Evolutionary conservation across 2,329 filamentous ascomycete species (phyloP).

Genomic region (Coniochaeta sp.): DNA sequence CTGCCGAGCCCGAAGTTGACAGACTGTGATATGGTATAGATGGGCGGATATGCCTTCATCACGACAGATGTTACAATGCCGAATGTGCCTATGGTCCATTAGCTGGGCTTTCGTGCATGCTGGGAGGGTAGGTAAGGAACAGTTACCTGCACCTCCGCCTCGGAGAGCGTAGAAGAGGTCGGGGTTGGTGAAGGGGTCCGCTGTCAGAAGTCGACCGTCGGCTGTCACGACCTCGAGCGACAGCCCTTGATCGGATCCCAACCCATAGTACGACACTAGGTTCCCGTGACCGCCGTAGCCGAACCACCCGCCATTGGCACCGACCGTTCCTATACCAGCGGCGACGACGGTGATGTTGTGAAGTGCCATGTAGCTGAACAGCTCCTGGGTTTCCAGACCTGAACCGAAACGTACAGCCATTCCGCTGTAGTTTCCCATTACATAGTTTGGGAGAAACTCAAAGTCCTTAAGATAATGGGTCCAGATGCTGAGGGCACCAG

Average conservation of each 20-base stretch:
- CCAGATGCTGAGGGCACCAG: conserved; percentile 41
- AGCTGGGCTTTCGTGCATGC: background rate
- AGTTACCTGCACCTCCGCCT: conserved; percentile 24
- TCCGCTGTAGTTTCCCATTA: conserved; percentile 19
- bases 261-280: conserved; percentile 36
- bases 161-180: conserved; percentile 35
- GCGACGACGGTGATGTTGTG: conserved; percentile 23
- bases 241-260: conserved; percentile 45
- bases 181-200: conserved; percentile 26
- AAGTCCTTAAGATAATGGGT: conserved; percentile 40
- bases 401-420: conserved; percentile 24
- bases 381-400: conserved; percentile 27
- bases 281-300: conserved; percentile 44
- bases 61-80: conserved; percentile 19
- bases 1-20: conserved; percentile 13
- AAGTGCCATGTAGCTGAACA: conserved; percentile 20
- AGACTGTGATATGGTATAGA: conserved; percentile 7
- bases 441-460: conserved; percentile 25
- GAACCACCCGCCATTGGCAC: conserved; percentile 42
- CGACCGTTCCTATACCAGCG: conserved; percentile 24
- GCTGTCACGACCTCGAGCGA: conserved; percentile 41
- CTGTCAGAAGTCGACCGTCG: conserved; percentile 35
- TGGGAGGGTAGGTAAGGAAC: background rate
- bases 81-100: conserved; percentile 13
- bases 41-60: conserved; percentile 15